These are phyloP conservation scores for Heliocybe sulcata DNA, from an alignment of 1,284 basidiomycete genomes.

Conservation along the genomic window DNA sequence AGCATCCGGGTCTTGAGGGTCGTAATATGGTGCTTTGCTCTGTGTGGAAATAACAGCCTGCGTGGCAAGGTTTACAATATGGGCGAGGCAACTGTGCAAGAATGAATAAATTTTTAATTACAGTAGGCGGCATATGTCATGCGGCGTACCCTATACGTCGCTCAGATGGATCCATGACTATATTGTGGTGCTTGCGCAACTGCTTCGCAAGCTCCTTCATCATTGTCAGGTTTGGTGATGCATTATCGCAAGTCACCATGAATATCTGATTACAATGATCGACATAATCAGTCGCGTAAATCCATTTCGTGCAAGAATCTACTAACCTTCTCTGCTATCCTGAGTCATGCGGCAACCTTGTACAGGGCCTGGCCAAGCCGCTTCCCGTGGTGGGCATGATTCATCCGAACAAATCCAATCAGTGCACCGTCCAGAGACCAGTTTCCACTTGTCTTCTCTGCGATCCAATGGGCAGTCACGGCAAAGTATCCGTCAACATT, in stretches of 20 bases:
- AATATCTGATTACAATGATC: too few species aligned
- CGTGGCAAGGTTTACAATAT: conserved; percentile 9
- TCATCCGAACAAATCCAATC: conserved; percentile 9
- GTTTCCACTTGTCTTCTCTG: conserved; percentile 2
- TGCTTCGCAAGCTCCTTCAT: neutral
- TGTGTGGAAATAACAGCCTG: conserved; percentile 6
- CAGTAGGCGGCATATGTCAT: neutral
- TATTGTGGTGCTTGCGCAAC: neutral
- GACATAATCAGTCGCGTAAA: neutral
- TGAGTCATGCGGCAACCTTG: conserved; percentile 6
- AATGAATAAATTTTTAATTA: neutral
- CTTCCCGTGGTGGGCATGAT: conserved; percentile 7
- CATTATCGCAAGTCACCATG: conserved; percentile 1
- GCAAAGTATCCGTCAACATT: conserved; percentile 13
- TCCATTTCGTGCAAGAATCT: neutral
- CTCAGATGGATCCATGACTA: neutral
- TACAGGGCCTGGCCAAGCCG: conserved; percentile 10
- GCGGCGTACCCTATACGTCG: neutral
- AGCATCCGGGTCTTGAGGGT: conserved; percentile 5
- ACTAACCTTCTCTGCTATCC: conserved; percentile 7
- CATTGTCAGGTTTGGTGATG: neutral
- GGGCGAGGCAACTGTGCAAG: conserved; percentile 8
- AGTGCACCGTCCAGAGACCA: conserved; percentile 6
- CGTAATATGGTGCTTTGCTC: conserved; percentile 6
- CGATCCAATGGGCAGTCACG: conserved; percentile 13